Conservation (phyloP, 768 basidiomycete genomes). For the Agaricus sinodeliciosus region DNA sequence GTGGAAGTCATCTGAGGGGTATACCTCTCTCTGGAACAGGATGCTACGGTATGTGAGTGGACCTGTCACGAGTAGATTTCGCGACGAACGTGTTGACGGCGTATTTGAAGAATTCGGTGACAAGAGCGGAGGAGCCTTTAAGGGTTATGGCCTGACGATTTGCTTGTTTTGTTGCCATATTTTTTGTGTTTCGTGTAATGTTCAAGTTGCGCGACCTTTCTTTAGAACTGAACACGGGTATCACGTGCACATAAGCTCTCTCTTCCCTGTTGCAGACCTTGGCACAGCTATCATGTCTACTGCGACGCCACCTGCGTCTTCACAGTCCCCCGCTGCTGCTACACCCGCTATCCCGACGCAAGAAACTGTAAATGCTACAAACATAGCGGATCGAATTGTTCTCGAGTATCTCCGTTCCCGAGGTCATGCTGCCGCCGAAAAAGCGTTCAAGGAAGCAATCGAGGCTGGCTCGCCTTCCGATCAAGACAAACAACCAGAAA, state of each 20-base stretch:
- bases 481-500: constrained; percentile 35
- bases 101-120: constrained; percentile 99
- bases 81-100: constrained; percentile 87
- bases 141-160: constrained; percentile 81
- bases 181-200: neutral
- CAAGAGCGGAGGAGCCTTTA: constrained; percentile 89
- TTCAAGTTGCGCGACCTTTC: neutral
- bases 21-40: constrained; percentile 93
- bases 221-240: constrained; percentile 11
- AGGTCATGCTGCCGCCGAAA: constrained; percentile 42
- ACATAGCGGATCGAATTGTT: constrained; percentile 36
- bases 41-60: constrained; percentile 46
- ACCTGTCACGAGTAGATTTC: constrained; percentile 6
- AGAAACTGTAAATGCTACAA: constrained; percentile 26
- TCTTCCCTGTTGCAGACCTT: neutral
- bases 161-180: constrained; percentile 41
- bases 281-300: constrained; percentile 32
- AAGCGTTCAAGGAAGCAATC: constrained; percentile 37
- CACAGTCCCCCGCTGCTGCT: constrained; percentile 40
- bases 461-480: constrained; percentile 38
- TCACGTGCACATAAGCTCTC: constrained; percentile 22
- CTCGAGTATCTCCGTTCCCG: constrained; percentile 44
- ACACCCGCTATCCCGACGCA: constrained; percentile 39
- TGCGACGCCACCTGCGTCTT: constrained; percentile 44
- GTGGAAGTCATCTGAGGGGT: constrained; percentile 96